phyloP scores from a whole-genome alignment of 257 asterid genomes.

The Solanum appendiculatum region DNA sequence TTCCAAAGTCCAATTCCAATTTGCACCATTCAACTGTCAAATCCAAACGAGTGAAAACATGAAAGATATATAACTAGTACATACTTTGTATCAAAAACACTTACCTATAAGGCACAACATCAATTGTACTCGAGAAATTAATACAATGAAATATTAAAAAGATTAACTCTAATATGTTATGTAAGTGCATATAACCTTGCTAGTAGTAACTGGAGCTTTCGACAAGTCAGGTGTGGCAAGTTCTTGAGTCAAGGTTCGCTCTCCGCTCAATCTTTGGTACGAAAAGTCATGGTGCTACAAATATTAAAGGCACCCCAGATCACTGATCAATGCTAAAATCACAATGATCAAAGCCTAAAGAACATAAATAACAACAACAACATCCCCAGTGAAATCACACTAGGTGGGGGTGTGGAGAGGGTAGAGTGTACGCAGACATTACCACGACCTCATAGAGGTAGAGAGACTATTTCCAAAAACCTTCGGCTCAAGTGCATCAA shows the following conservation, averaged over 20 bases:
- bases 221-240: slow-evolving; percentile 30
- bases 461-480: too few species aligned
- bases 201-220: slow-evolving; percentile 31
- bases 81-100: slow-evolving; percentile 1
- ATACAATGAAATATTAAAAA: neutral
- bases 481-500: too few species aligned
- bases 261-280: slow-evolving; percentile 48
- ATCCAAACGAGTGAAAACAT: slow-evolving; percentile 74
- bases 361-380: neutral
- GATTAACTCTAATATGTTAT: neutral
- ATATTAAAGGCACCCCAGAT: slow-evolving; percentile 16
- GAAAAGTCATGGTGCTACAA: slow-evolving; percentile 56
- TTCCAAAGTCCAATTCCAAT: slow-evolving; percentile 32
- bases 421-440: too few species aligned
- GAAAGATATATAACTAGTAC: slow-evolving; percentile 43
- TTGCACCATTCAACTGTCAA: too few species aligned
- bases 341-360: neutral
- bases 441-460: too few species aligned
- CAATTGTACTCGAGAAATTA: neutral
- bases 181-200: slow-evolving; percentile 36
- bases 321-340: slow-evolving; percentile 14
- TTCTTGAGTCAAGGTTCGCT: slow-evolving; percentile 42
- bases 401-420: too few species aligned
- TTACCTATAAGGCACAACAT: neutral
- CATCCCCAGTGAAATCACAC: too few species aligned